Conservation (phyloP, 1,284 basidiomycete genomes). For the Boletus albobrunnescens region DNA sequence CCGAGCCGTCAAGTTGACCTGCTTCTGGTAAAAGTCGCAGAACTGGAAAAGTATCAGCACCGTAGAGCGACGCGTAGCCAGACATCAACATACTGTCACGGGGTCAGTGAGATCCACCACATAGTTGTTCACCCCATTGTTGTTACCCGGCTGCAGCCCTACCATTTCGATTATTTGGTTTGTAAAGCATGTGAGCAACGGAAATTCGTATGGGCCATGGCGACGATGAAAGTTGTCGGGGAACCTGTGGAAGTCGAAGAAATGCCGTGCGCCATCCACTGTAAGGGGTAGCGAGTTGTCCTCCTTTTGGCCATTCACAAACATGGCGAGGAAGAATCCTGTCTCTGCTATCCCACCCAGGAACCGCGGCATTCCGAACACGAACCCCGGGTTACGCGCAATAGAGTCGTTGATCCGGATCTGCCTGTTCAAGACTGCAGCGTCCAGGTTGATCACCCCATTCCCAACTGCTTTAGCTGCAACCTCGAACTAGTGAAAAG, state of each 20-base stretch:
- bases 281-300: conserved; percentile 11
- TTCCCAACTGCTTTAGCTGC: neutral
- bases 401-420: neutral
- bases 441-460: neutral
- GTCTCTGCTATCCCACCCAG: conserved; percentile 17
- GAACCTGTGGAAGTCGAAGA: conserved; percentile 15
- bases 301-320: conserved; percentile 22
- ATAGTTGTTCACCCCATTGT: conserved; percentile 19
- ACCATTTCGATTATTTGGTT: neutral
- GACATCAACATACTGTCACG: too few species aligned
- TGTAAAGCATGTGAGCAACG: neutral
- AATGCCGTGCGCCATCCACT: conserved; percentile 14
- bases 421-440: neutral
- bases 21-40: conserved; percentile 20
- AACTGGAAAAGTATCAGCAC: neutral
- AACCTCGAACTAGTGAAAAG: neutral
- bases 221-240: conserved; percentile 22
- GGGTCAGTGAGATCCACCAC: conserved; percentile 12
- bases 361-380: conserved; percentile 13
- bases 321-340: conserved; percentile 23
- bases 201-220: conserved; percentile 11
- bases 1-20: conserved; percentile 18
- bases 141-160: conserved; percentile 10
- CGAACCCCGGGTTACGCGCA: conserved; percentile 3
- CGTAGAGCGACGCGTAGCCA: too few species aligned